Evolutionary conservation across 2,329 filamentous ascomycete genomes (phyloP).

Genomic region (Penicillium vulpinum): DNA sequence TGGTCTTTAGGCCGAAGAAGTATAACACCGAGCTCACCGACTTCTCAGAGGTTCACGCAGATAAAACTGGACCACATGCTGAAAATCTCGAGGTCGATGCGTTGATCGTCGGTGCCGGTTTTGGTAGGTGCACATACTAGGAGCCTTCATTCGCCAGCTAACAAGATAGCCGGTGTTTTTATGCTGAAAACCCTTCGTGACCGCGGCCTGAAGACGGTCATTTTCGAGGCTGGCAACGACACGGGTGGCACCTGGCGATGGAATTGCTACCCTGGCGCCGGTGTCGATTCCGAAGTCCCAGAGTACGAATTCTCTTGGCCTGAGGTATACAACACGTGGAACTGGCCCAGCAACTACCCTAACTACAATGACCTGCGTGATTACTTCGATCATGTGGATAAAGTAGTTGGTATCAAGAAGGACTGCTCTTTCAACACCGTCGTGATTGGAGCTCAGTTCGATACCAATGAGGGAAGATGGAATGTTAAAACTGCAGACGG

Average conservation of each 20-base stretch:
- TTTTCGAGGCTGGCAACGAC: conserved; percentile 56
- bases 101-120: conserved; percentile 32
- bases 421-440: conserved; percentile 48
- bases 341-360: conserved; percentile 41
- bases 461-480: conserved; percentile 44
- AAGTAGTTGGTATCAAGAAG: conserved; percentile 46
- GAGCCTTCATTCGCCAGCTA: conserved; percentile 58
- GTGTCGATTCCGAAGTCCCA: conserved; percentile 56
- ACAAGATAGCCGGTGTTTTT: conserved; percentile 50
- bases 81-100: conserved; percentile 28
- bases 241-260: conserved; percentile 58
- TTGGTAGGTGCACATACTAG: conserved; percentile 11
- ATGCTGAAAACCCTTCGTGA: conserved; percentile 15
- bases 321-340: conserved; percentile 49
- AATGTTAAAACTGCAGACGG: conserved; percentile 47
- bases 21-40: conserved; percentile 14
- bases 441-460: conserved; percentile 46
- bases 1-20: conserved; percentile 1
- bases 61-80: conserved; percentile 19
- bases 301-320: conserved; percentile 57
- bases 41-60: conserved; percentile 3
- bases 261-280: conserved; percentile 58
- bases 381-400: conserved; percentile 52
- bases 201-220: conserved; percentile 47
- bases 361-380: conserved; percentile 39